Evolutionary conservation across 1,284 basidiomycete species (phyloP).

Genomic region (Melampsora larici-populina): DNA sequence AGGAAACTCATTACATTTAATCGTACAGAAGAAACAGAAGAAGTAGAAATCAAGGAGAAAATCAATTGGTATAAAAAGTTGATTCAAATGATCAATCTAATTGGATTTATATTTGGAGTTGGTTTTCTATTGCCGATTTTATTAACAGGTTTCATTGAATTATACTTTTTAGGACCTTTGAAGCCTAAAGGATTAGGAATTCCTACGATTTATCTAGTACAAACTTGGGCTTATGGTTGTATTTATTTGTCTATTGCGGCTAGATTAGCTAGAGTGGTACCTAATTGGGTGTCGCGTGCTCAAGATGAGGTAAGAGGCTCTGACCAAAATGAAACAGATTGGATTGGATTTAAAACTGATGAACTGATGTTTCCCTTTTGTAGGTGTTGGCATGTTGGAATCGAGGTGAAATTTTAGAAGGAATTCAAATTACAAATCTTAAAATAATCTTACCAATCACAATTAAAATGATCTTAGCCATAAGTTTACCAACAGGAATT

Average conservation of each 20-base stretch:
- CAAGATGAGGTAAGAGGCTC: conserved; percentile 30
- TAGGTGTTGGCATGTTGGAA: conserved; percentile 34
- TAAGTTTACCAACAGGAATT: conserved; percentile 2
- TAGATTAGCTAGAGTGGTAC: conserved; percentile 1
- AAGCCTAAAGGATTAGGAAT: conserved; percentile 15
- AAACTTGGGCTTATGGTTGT: conserved; percentile 36
- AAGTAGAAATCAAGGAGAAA: not conserved
- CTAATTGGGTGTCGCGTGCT: conserved; percentile 19
- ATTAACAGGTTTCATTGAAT: conserved; percentile 12
- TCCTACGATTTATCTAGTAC: conserved; percentile 6
- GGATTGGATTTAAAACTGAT: not conserved
- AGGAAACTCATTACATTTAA: not conserved
- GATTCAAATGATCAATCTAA: not conserved
- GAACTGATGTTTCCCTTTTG: not conserved
- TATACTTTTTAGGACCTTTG: conserved; percentile 26
- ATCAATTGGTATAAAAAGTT: not conserved
- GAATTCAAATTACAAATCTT: conserved; percentile 12
- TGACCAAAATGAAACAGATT: not conserved
- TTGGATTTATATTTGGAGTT: not conserved
- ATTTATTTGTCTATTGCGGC: conserved; percentile 32
- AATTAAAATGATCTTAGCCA: not conserved
- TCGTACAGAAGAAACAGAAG: not conserved
- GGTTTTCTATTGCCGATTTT: conserved; percentile 33
- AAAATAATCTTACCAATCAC: conserved; percentile 15
- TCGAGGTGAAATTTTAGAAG: not conserved